Conservation (phyloP, 2,329 filamentous ascomycete genomes). For the Ceratocystis cubensis region DNA sequence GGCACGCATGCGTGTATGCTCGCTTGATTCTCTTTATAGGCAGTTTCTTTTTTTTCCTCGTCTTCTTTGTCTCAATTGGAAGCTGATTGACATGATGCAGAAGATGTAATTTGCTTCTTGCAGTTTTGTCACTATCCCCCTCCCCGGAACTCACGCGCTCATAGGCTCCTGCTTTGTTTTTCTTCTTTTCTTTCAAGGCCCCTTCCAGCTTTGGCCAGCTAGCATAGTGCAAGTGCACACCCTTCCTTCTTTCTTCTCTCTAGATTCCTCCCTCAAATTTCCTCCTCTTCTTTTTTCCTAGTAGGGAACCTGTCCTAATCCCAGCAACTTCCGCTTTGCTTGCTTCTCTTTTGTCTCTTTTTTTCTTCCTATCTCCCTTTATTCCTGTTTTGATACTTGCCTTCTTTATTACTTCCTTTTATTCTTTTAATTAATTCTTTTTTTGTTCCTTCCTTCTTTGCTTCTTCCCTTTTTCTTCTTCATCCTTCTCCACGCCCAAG, state of each 20-base stretch:
- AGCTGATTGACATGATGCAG: constrained; percentile 6
- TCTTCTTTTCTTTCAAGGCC: constrained; percentile 1
- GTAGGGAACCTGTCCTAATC: background rate
- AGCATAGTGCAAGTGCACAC: constrained; percentile 2
- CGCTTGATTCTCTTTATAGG: background rate
- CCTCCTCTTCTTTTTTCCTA: constrained; percentile 4
- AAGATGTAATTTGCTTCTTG: constrained; percentile 9
- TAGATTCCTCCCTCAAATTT: constrained; percentile 6
- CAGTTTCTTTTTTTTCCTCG: background rate
- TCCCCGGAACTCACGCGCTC: background rate
- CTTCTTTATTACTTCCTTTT: constrained; percentile 16
- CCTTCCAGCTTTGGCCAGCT: constrained; percentile 12
- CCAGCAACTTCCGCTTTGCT: constrained; percentile 8
- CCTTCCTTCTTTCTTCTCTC: constrained; percentile 11
- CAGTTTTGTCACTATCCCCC: background rate
- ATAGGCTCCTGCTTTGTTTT: background rate
- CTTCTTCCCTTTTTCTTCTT: constrained; percentile 16
- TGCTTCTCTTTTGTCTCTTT: constrained; percentile 22
- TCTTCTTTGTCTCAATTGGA: background rate
- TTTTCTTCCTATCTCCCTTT: constrained; percentile 20
- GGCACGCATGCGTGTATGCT: too few relatives aligned
- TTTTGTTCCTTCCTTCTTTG: background rate
- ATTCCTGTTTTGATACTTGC: constrained; percentile 17
- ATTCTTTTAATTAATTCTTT: constrained; percentile 17
- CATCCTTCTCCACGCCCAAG: constrained; percentile 14